Evolutionary conservation across 495 filamentous ascomycete species (phyloP), one percentile per base, ranked within the genome.

Genomic region (Chaetomium fimeti): DNA sequence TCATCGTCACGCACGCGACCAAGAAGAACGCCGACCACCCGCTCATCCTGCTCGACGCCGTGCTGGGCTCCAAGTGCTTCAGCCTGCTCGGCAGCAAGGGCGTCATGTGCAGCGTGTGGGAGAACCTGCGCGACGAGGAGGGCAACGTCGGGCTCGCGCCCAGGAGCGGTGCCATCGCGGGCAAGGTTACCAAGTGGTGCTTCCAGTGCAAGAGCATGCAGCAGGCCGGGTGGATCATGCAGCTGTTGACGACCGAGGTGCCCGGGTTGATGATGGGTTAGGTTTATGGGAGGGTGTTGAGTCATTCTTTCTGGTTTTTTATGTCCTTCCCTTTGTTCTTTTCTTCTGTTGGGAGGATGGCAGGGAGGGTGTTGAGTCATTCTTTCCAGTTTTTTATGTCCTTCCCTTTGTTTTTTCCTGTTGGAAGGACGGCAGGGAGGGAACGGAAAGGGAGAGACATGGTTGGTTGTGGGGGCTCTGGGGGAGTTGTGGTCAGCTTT

Each of bases 101-200:
- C 9, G 91, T 98, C 69, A 90, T 92, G 16, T 82, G 95, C 55
- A 92, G 87, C 61, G 88, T 98, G 13, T 91, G 92, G 84, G 89
- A 93, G 70, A 90, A 94, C 71, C 81, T 87, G 47, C 80, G 87
- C 25, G 90, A 89, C 27, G 83, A 86, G 65, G 82, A 87, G 69
- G 89, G 89, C 0, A 81, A 84, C 63, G 79, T 88, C 20, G 91
- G 90, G 13, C 77, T 82, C 1, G 85, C 86, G 32, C 85, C 86
- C 1, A 81, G 86, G 57, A 81, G 82, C 43, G 94, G 94, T 5
- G 90, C 89, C 27, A 86, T 96, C 1, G 83, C 81, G 5, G 89
- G 88, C 12, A 84, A 83, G 64, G 88, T 87, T 40, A 86, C 81
- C 57, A 88, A 92, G 54, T 96, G 89, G 82, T 91, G 93, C 82